phyloP scores from a whole-genome alignment of 495 filamentous ascomycete species.

The Talaromyces proteolyticus region DNA sequence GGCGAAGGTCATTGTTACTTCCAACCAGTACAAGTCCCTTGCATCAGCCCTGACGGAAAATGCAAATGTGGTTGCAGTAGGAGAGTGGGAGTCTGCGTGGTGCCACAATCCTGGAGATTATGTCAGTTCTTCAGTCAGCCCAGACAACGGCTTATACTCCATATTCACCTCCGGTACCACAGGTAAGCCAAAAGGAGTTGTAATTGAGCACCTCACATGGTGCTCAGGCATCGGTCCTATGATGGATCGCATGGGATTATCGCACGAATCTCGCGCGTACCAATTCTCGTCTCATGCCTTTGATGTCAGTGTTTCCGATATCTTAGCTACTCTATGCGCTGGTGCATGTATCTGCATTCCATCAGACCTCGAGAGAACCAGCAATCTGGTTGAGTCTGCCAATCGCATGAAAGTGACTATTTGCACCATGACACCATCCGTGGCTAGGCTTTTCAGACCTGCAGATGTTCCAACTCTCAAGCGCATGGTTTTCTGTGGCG shows the following conservation, averaged over 20 bases:
- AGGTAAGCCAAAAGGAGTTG: constrained; percentile 28
- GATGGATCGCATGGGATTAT: constrained; percentile 36
- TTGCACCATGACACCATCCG: constrained; percentile 44
- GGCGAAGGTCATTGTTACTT: too few relatives aligned
- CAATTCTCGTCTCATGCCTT: constrained; percentile 42
- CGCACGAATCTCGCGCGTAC: constrained; percentile 42
- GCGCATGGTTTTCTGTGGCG: constrained; percentile 20
- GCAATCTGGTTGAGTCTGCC: constrained; percentile 41
- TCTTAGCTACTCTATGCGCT: constrained; percentile 32
- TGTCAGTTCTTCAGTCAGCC: constrained; percentile 13
- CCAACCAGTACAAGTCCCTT: too few relatives aligned
- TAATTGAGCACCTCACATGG: constrained; percentile 18
- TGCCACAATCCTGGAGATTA: too few relatives aligned
- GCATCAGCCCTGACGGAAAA: constrained; percentile 25
- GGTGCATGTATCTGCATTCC: constrained; percentile 46
- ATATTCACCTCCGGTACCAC: constrained; percentile 47
- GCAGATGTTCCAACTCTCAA: constrained; percentile 40
- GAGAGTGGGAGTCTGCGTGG: too few relatives aligned
- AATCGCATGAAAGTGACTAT: constrained; percentile 35
- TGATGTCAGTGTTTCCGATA: constrained; percentile 38
- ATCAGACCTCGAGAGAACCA: constrained; percentile 40
- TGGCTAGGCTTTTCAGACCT: constrained; percentile 44
- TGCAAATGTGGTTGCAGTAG: constrained; percentile 16
- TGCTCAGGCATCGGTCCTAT: constrained; percentile 18
- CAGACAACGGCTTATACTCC: constrained; percentile 16